phyloP scores from a whole-genome alignment of 352 stramenopile species.

The Pythium volutum region DNA sequence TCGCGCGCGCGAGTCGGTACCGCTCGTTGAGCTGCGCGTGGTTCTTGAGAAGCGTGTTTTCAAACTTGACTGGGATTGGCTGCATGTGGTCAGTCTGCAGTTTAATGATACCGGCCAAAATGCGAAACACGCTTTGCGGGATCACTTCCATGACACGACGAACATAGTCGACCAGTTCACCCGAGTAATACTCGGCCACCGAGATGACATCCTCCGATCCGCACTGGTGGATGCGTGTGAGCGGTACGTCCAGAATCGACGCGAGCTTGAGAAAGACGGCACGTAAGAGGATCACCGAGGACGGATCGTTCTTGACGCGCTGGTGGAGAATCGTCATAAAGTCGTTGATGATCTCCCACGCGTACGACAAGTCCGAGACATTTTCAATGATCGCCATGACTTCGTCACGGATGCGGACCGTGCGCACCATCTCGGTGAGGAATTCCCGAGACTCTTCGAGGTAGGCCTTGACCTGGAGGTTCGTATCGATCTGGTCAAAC shows the following conservation, averaged over 20 bases:
- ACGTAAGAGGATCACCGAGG: slow-evolving; percentile 90
- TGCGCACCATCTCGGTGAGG: slow-evolving; percentile 94
- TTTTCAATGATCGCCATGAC: slow-evolving; percentile 92
- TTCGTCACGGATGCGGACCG: slow-evolving; percentile 90
- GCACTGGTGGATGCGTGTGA: slow-evolving; percentile 92
- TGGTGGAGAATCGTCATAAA: slow-evolving; percentile 94
- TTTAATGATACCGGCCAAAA: slow-evolving; percentile 92
- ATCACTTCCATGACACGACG: slow-evolving; percentile 94
- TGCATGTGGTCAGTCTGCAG: slow-evolving; percentile 92
- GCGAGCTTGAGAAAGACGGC: slow-evolving; percentile 95
- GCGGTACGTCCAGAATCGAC: slow-evolving; percentile 92
- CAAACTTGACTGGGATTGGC: slow-evolving; percentile 89
- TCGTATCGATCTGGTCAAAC: slow-evolving; percentile 95
- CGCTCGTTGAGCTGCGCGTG: slow-evolving; percentile 91
- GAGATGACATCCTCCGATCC: slow-evolving; percentile 91
- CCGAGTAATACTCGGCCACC: slow-evolving; percentile 94
- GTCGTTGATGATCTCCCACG: slow-evolving; percentile 93
- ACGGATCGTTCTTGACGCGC: slow-evolving; percentile 91
- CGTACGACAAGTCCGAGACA: slow-evolving; percentile 94
- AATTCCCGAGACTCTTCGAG: slow-evolving; percentile 90
- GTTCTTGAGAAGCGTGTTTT: slow-evolving; percentile 91
- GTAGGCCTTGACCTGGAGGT: slow-evolving; percentile 94
- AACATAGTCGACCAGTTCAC: slow-evolving; percentile 93
- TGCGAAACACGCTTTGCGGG: slow-evolving; percentile 92
- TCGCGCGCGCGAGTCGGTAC: slow-evolving; percentile 90